Percentiles rank a stretch among this genome's conserved stretches.
phyloP scores from a whole-genome alignment of 1,284 basidiomycete genomes.

The Xerocomus minutiporus region DNA sequence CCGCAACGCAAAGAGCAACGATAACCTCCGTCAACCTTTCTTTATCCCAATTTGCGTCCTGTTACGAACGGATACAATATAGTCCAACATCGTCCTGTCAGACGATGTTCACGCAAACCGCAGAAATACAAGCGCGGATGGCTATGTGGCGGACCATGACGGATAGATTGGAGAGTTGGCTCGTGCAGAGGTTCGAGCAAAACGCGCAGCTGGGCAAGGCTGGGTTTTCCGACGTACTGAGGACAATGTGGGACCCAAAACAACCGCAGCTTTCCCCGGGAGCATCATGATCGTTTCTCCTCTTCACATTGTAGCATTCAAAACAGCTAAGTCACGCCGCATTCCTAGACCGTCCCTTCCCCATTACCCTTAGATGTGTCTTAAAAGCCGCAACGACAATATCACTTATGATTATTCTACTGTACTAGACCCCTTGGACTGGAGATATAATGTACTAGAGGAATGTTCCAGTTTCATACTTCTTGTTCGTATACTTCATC shows the following conservation, averaged over 20 bases:
- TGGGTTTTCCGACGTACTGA: conserved; percentile 83
- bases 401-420: conserved; percentile 31
- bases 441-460: conserved; percentile 1
- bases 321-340: conserved; percentile 6
- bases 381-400: conserved; percentile 22
- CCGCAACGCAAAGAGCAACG: conserved; percentile 68
- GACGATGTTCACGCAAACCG: conserved; percentile 77
- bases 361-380: conserved; percentile 20
- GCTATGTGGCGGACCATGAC: conserved; percentile 74
- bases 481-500: conserved; percentile 43
- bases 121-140: conserved; percentile 78
- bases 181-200: conserved; percentile 80
- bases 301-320: conserved; percentile 1
- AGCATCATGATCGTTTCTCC: conserved; percentile 14
- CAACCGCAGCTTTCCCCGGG: conserved; percentile 34
- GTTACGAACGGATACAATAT: conserved; percentile 87
- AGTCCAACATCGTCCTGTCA: conserved; percentile 56
- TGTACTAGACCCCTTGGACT: conserved; percentile 18
- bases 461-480: conserved; percentile 25
- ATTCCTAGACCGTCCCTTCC: conserved; percentile 17
- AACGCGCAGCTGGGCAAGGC: conserved; percentile 83
- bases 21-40: conserved; percentile 90
- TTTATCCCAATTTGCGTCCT: conserved; percentile 83
- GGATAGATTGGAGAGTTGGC: conserved; percentile 76
- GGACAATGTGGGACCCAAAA: conserved; percentile 63